Percentiles rank a stretch among this genome's conserved stretches.
phyloP scores from a whole-genome alignment of 2,329 filamentous ascomycete genomes.

The Aspergillus sp. region DNA sequence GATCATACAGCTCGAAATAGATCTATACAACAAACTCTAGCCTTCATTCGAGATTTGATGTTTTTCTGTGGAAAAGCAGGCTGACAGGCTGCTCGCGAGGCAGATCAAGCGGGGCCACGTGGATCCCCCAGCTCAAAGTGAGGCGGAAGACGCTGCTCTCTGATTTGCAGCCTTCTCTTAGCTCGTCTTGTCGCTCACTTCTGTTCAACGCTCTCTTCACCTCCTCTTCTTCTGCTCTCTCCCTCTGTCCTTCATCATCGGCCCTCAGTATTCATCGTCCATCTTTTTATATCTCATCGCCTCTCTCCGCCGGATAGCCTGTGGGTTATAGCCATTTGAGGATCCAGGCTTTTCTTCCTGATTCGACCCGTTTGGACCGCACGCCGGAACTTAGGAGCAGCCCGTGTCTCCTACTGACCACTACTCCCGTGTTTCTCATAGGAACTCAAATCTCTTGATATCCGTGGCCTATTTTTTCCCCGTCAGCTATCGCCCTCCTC shows the following conservation, averaged over 20 bases:
- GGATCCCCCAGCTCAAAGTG: conserved; percentile 27
- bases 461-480: neutral
- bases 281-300: neutral
- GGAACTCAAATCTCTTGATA: conserved; percentile 7
- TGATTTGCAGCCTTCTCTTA: conserved; percentile 11
- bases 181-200: conserved; percentile 3
- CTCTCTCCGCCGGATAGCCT: neutral
- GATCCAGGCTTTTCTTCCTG: conserved; percentile 3
- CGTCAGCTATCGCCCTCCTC: neutral
- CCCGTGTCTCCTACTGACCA: neutral
- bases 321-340: neutral
- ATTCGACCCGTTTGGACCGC: conserved; percentile 11
- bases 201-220: conserved; percentile 8
- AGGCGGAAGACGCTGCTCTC: conserved; percentile 18
- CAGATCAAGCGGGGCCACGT: conserved; percentile 27
- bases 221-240: conserved; percentile 8
- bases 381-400: conserved; percentile 12
- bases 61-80: neutral
- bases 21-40: neutral
- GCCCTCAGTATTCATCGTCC: neutral
- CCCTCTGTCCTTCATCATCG: neutral
- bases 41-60: neutral
- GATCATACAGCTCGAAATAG: neutral
- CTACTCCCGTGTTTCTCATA: neutral
- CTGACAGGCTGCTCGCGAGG: neutral